Base-by-base conservation (phyloP, 2,329 filamentous ascomycete genomes). In the Claviceps humidiphila region DNA sequence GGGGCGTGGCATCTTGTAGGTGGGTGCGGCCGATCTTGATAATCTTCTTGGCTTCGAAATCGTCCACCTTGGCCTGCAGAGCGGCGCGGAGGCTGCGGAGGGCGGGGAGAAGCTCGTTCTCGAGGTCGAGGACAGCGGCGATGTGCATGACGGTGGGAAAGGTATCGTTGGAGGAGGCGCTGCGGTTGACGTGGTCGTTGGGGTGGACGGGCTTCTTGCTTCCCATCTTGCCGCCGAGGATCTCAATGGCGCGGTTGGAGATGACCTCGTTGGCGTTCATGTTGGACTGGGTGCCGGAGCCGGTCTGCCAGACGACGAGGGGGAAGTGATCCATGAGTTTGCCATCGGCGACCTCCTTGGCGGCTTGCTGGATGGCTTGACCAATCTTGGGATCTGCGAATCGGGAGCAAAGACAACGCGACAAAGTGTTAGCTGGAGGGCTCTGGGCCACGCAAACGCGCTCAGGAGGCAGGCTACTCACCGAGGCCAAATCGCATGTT, bases 221-320 rank as follows among this genome's bases (percentile, higher is more conserved):
- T 62, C 93, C 93, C 87, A 89, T 95, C 59, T 78, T 79, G 63
- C 93, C 93, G 61, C 93, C 93, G 51, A 97, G 80, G 58, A 97
- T 95, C 77, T 97, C 91, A 71, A 97, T 97, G 59, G 93, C 93
- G 59, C 93, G 88, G 81, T 97, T 98, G 59, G 91, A 96, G 71
- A 98, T 97, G 71, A 98, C 93, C 71, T 98, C 93, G 76, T 98
- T 98, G 68, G 91, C 90, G 75, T 98, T 98, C 93, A 97, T 97
- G 82, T 95, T 97, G 70, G 90, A 96, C 77, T 97, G 93, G 34
- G 93, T 97, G 67, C 93, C 93, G 49, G 93, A 97, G 58, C 93
- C 93, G 51, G 93, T 98, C 77, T 98, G 93, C 93, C 93, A 98
- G 66, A 98, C 91, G 53, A 97, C 91, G 56, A 97, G 87, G 59